These are phyloP conservation scores for Vigna reflexopilosa DNA, from an alignment of 306 rosid genomes.

Conservation along the genomic window DNA sequence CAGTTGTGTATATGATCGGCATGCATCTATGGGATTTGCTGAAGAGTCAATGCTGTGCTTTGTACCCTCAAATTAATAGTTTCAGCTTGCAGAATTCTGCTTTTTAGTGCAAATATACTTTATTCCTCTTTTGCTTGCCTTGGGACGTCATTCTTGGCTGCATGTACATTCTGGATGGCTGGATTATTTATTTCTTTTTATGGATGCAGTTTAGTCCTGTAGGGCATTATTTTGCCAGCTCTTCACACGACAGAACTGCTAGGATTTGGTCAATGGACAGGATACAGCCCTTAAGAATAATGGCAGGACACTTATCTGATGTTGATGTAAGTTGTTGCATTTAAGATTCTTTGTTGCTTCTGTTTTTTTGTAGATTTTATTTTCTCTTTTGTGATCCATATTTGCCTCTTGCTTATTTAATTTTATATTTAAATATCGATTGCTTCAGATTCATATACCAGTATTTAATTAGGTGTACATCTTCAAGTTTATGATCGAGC, in stretches of 20 bases:
- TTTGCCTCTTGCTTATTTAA: conserved; percentile 3
- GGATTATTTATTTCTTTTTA: conserved; percentile 30
- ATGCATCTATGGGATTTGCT: neutral
- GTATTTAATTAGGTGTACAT: conserved; percentile 31
- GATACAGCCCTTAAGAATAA: conserved; percentile 89
- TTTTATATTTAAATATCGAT: conserved; percentile 9
- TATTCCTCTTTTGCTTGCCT: neutral
- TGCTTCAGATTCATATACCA: conserved; percentile 27
- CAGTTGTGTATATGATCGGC: neutral
- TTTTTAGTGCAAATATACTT: neutral
- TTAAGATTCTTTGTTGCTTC: conserved; percentile 37
- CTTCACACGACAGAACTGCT: conserved; percentile 98
- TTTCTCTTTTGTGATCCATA: neutral
- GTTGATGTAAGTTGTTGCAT: conserved; percentile 79
- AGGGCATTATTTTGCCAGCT: conserved; percentile 96
- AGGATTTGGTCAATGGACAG: conserved; percentile 96
- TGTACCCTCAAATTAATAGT: neutral
- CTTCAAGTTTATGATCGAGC: neutral
- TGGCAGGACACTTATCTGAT: conserved; percentile 98
- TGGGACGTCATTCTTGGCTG: conserved; percentile 11
- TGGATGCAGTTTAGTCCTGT: conserved; percentile 91
- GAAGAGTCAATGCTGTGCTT: neutral
- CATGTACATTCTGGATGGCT: conserved; percentile 21
- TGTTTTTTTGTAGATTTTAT: conserved; percentile 15
- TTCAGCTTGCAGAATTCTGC: conserved; percentile 17